These are phyloP conservation scores for Leavenworthia alabamica DNA, from an alignment of 345 rosid genomes.

Conservation along the genomic window DNA sequence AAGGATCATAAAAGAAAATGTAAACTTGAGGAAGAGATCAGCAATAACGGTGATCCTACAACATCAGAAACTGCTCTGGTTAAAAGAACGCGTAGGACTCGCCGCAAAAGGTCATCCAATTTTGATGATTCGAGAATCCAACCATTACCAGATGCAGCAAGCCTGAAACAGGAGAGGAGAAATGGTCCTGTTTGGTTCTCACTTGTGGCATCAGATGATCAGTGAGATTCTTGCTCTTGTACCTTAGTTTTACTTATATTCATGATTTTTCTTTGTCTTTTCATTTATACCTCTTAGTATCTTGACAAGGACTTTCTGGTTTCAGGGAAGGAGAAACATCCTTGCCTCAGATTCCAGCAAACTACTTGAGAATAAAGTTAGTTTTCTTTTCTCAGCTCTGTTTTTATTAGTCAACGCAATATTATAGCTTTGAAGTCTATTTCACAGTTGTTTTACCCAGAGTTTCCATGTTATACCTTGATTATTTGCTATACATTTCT, in stretches of 20 bases:
- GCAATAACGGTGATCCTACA: conserved; percentile 41
- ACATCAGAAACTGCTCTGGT: conserved; percentile 47
- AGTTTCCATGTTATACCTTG: background rate
- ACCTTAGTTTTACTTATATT: background rate
- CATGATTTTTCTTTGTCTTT: conserved; percentile 6
- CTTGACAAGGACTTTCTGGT: conserved; percentile 31
- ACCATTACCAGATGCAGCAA: conserved; percentile 48
- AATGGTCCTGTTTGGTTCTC: conserved; percentile 86
- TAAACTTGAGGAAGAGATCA: conserved; percentile 46
- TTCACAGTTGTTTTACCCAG: background rate
- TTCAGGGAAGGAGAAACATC: conserved; percentile 73
- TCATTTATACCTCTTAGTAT: background rate
- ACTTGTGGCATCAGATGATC: conserved; percentile 78
- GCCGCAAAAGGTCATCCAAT: conserved; percentile 47
- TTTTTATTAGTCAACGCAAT: background rate
- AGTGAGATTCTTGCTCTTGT: conserved; percentile 50
- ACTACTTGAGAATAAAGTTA: conserved; percentile 83
- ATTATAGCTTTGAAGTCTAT: too few relatives aligned
- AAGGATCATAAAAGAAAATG: conserved; percentile 44
- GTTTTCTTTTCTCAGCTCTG: conserved; percentile 16
- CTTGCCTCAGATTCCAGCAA: conserved; percentile 78
- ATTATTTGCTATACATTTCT: background rate
- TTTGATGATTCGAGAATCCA: conserved; percentile 51
- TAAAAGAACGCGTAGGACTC: conserved; percentile 56
- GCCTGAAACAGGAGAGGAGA: conserved; percentile 47